Evolutionary conservation across 129 eudicot genomes (phyloP).

Genomic region (Flaveria ramosissima): DNA sequence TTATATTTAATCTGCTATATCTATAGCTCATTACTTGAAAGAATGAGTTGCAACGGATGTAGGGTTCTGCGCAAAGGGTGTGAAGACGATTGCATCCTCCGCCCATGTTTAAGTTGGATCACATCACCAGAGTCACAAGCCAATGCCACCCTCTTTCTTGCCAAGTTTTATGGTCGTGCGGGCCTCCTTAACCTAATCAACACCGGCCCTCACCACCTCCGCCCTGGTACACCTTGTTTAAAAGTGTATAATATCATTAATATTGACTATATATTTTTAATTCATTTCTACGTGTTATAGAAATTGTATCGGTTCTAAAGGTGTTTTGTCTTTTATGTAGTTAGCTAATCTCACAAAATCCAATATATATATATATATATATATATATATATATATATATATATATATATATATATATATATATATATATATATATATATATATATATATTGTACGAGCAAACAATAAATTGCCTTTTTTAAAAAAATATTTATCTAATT

Average conservation of each 20-base stretch:
- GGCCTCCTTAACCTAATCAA: conserved; percentile 57
- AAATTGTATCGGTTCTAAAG: background rate
- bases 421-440: no score
- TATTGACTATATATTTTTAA: background rate
- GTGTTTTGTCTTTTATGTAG: no score
- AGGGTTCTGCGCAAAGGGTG: conserved; percentile 58
- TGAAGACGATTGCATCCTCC: conserved; percentile 41
- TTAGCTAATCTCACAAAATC: no score
- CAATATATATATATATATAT: no score
- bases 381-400: no score
- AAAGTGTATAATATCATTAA: background rate
- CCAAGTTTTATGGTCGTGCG: conserved; percentile 60
- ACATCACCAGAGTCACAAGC: conserved; percentile 50
- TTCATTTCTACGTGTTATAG: background rate
- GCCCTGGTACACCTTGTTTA: conserved; percentile 35
- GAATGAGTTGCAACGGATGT: conserved; percentile 59
- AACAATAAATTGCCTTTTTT: no score
- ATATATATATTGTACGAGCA: no score
- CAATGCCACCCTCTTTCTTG: conserved; percentile 60
- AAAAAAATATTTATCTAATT: no score
- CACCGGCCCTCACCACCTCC: conserved; percentile 48
- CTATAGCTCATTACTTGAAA: background rate
- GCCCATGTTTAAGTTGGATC: conserved; percentile 55
- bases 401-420: no score
- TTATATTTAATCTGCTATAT: background rate